phyloP scores from a whole-genome alignment of 1,139 yeast genomes.

The Yamadazyma mexicana region DNA sequence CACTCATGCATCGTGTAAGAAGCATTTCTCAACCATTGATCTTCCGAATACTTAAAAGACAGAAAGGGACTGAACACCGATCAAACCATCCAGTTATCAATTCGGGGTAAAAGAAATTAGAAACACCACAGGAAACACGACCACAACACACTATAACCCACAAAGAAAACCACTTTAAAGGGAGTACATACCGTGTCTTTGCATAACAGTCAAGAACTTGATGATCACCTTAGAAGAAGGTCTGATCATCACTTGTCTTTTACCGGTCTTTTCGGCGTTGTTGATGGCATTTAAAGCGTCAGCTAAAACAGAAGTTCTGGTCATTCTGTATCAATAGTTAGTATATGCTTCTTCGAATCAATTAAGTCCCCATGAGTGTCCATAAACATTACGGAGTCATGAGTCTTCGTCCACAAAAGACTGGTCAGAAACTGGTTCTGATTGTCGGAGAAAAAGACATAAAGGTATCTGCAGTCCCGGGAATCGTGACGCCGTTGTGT shows the following conservation, averaged over 20 bases:
- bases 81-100: slow-evolving; percentile 98
- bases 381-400: slow-evolving; percentile 14
- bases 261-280: slow-evolving; percentile 99
- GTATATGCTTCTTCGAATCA: slow-evolving; percentile 8
- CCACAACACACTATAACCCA: background rate
- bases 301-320: slow-evolving; percentile 98
- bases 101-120: slow-evolving; percentile 54
- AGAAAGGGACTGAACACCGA: slow-evolving; percentile 88
- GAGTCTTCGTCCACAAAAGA: slow-evolving; percentile 5
- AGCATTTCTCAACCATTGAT: slow-evolving; percentile 62
- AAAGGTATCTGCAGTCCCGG: slow-evolving; percentile 16
- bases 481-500: slow-evolving; percentile 2
- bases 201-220: slow-evolving; percentile 96
- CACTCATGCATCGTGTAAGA: slow-evolving; percentile 66
- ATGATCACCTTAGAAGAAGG: slow-evolving; percentile 98
- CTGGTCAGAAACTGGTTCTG: too few species aligned
- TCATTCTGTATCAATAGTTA: slow-evolving; percentile 53
- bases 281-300: slow-evolving; percentile 98
- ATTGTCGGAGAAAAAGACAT: background rate
- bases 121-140: background rate
- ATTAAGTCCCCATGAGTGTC: slow-evolving; percentile 17
- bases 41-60: slow-evolving; percentile 98
- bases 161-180: background rate
- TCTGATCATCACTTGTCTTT: slow-evolving; percentile 98
- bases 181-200: slow-evolving; percentile 71